Evolutionary conservation across 371 early-diverging fungal species (phyloP), one percentile per base, ranked within the genome.

Genomic region (Mortierella sp.): DNA sequence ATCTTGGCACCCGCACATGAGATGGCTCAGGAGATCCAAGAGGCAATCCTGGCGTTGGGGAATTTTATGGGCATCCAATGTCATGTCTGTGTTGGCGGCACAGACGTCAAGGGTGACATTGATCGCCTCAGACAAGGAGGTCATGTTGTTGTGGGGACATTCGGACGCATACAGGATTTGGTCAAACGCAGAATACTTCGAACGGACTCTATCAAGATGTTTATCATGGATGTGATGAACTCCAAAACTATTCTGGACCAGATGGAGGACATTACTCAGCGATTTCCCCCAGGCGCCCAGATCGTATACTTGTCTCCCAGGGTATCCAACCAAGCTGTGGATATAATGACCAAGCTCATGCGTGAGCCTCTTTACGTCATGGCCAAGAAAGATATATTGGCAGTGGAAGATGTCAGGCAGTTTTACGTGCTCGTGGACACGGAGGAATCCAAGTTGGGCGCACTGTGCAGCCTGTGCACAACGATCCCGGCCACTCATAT

Each of bases 381-480:
- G 65, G 93, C 96, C 68, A 97, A 95, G 86, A 90, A 93, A 69
- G 96, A 97, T 65, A 94, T 96, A 79, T 85, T 95, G 72, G 95
- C 96, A n/a, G 81, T 96, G 48, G 95, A 96, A 82, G 97, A 94
- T 46, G 73, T 81, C 58, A 91, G 93, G 81, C 97, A 84, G 95
- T 94, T 83, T 24, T 48, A 48, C 24, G 48, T 99, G 16, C 91
- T 94, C 48, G 94, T 99, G 14, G 98, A 96, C 79, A 88, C 88
- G 74, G 96, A 95, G 82, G 97, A 93, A 69, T 95, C 90, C 95
- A 98, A 94, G 81, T 92, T 95, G 56, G 96, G 93, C 82, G 98
- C 96, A n/a, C 88, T 95, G 49, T 95, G 93, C 76, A 98, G 99
- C 82, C 81, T 99, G 42, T 98, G 97, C 85, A 94, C 95, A 72